phyloP scores from a whole-genome alignment of 2,329 filamentous ascomycete species.

The Ophiostoma australiae region DNA sequence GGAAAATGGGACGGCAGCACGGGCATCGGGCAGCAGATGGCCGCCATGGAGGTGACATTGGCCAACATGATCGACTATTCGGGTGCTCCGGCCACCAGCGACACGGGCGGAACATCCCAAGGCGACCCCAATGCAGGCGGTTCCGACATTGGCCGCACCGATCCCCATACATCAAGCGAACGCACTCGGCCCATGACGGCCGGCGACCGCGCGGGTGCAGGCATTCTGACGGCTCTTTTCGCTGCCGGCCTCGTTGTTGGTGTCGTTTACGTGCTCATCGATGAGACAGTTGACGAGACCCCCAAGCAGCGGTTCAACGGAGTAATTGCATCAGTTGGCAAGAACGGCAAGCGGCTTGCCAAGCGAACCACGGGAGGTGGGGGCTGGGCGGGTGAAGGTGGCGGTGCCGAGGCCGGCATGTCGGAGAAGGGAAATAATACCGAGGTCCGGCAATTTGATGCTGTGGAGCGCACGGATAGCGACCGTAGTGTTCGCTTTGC shows the following conservation, averaged over 20 bases:
- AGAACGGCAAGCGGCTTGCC: constrained; percentile 19
- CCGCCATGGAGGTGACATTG: constrained; percentile 60
- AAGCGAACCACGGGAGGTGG: constrained; percentile 11
- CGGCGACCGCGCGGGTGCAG: constrained; percentile 26
- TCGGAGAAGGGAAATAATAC: constrained; percentile 22
- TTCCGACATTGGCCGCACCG: constrained; percentile 18
- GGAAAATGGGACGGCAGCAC: constrained; percentile 51
- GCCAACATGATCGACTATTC: constrained; percentile 51
- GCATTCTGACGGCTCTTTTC: constrained; percentile 39
- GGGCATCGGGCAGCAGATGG: constrained; percentile 68
- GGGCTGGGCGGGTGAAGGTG: background rate
- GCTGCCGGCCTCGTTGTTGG: constrained; percentile 51
- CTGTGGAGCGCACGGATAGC: background rate
- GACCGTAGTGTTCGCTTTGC: constrained; percentile 12
- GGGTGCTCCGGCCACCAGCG: constrained; percentile 38
- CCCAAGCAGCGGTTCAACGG: constrained; percentile 34
- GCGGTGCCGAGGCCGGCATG: constrained; percentile 3
- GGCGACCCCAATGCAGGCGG: constrained; percentile 42
- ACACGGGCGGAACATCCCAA: constrained; percentile 47
- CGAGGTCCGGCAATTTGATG: background rate
- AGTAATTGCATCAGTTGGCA: constrained; percentile 24
- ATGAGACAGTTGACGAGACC: constrained; percentile 42
- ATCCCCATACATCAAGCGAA: background rate
- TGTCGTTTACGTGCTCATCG: constrained; percentile 45
- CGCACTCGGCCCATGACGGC: constrained; percentile 15